Percentiles rank a stretch among this genome's conserved stretches.
Conservation (phyloP, 1,284 basidiomycete species). For the Golubevia pallescens region DNA sequence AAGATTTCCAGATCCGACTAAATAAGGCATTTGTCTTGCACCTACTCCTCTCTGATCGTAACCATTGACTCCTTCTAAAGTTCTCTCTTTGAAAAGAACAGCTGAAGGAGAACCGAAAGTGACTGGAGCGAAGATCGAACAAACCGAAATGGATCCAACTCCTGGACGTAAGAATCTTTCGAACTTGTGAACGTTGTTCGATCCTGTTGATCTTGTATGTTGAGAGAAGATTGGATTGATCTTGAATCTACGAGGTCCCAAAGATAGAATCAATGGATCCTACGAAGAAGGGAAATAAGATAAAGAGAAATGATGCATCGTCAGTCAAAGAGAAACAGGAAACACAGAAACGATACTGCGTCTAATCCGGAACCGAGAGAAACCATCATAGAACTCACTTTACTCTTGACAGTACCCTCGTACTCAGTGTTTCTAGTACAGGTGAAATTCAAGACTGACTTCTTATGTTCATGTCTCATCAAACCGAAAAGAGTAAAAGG, state of each 20-base stretch:
- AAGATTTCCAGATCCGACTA: conserved; percentile 90
- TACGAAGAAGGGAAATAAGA: conserved; percentile 56
- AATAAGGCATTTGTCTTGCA: conserved; percentile 66
- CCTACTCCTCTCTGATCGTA: conserved; percentile 55
- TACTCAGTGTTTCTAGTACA: conserved; percentile 96
- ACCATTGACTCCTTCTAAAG: conserved; percentile 34
- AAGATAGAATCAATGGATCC: conserved; percentile 86
- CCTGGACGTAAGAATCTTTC: conserved; percentile 90
- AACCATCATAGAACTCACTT: conserved; percentile 68
- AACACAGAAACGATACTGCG: conserved; percentile 1
- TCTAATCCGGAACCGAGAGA: background rate
- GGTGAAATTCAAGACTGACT: conserved; percentile 88
- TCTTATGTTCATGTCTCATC: conserved; percentile 94
- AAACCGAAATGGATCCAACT: conserved; percentile 76
- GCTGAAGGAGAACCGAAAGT: conserved; percentile 74
- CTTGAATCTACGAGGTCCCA: conserved; percentile 82
- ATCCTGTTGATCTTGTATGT: conserved; percentile 84
- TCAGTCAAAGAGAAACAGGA: conserved; percentile 5
- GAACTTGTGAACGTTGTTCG: conserved; percentile 97
- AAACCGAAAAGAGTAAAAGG: conserved; percentile 82
- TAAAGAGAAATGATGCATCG: background rate
- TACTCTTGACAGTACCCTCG: conserved; percentile 83
- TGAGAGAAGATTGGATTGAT: conserved; percentile 91
- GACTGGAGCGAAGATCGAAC: conserved; percentile 81
- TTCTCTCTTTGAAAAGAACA: conserved; percentile 38